Evolutionary conservation across 2,329 filamentous ascomycete genomes (phyloP).

Genomic region (Mycogone perniciosa): DNA sequence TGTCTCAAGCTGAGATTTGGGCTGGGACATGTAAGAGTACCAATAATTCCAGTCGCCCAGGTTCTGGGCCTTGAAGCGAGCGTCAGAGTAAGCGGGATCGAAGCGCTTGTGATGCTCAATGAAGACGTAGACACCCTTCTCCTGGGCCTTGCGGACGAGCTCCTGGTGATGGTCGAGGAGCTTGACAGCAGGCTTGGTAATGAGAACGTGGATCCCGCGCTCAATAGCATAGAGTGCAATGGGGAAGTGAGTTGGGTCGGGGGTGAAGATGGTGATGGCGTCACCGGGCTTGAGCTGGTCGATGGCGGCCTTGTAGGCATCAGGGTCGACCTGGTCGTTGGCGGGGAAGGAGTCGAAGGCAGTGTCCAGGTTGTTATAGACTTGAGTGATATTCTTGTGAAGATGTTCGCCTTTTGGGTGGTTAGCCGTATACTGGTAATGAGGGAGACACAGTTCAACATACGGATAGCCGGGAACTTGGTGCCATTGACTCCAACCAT

Average conservation of each 20-base stretch:
- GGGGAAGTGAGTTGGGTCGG: constrained; percentile 85
- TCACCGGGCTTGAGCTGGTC: constrained; percentile 74
- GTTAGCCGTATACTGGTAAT: not conserved
- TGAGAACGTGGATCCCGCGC: constrained; percentile 79
- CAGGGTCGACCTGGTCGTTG: constrained; percentile 65
- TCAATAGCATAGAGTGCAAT: constrained; percentile 91
- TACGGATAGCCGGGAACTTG: constrained; percentile 88
- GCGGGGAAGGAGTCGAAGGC: constrained; percentile 78
- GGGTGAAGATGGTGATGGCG: constrained; percentile 93
- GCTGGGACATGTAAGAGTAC: constrained; percentile 94
- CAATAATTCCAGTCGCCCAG: constrained; percentile 98
- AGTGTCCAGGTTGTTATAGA: constrained; percentile 84
- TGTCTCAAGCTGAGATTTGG: constrained; percentile 84
- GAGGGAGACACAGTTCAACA: constrained; percentile 25
- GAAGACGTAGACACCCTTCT: constrained; percentile 80
- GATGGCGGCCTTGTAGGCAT: constrained; percentile 84
- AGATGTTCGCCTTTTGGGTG: constrained; percentile 63
- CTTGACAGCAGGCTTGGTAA: constrained; percentile 93
- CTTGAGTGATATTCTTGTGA: constrained; percentile 76
- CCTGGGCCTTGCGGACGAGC: constrained; percentile 64
- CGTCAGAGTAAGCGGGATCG: constrained; percentile 88
- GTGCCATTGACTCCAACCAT: constrained; percentile 87
- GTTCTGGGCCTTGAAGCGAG: constrained; percentile 65
- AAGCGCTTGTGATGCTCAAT: constrained; percentile 96
- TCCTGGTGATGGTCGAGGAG: constrained; percentile 71